Evolutionary conservation across 441 rosid species (phyloP), one percentile per base, ranked within the genome.

Genomic region (Syzygium syzygioides): DNA sequence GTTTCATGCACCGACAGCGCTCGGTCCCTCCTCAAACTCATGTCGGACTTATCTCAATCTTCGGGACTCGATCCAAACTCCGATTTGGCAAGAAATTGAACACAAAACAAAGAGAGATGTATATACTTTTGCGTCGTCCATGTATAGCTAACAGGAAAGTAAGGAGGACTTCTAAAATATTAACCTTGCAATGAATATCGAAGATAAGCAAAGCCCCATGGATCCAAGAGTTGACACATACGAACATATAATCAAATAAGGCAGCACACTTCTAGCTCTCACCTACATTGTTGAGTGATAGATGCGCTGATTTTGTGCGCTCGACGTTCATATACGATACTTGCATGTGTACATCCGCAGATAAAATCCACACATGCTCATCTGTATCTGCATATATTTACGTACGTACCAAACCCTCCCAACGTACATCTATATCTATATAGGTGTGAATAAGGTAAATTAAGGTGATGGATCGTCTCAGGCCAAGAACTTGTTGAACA

Each of bases 401-500:
- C 13, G 8, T 23, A 3, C 83, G 83, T 76, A 76, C 52, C 10
- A 76, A 76, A 76, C 5, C 52, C 48, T 45, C 48, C 48, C 83
- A 1, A 76, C 5, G 52, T 76, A 52, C 83, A 37, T 41, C 23
- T 76, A 71, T 32, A 34, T 34, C n/a, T n/a, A n/a, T 62, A 62
- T 19, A 19, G 14, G 19, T 19, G 25, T 68, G 14, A 68, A 68
- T 23, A 20, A 6, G 45, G 50, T 15, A 71, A 34, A 71, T 71
- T 20, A 71, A 71, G 80, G n/a, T 71, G 52, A 7, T 37, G 28
- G 41, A 52, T 59, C 7, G 28, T 52, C 66, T 85, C 66, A 55
- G 15, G 52, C 66, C 87, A 93, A 56, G 87, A 93, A 93, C 68
- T 94, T 76, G 15, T 89, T 86, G 91, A 97, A 95, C 86, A 95